Evolutionary conservation across 176 grass and related monocot genomes (phyloP).

Genomic region (Rhynchospora breviuscula): DNA sequence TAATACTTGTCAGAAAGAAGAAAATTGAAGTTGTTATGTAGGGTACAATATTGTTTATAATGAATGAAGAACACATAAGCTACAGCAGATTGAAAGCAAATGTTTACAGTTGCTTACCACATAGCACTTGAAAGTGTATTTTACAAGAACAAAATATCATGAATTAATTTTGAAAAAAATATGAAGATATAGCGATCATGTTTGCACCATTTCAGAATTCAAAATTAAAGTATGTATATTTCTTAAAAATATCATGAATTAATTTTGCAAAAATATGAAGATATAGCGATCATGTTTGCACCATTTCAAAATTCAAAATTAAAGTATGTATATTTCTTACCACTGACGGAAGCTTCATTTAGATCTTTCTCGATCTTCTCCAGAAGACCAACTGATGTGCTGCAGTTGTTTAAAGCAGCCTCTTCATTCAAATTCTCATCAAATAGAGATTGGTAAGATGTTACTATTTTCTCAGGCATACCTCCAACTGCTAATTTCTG

Average conservation of each 20-base stretch:
- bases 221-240: slow-evolving; percentile 26
- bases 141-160: not conserved
- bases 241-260: slow-evolving; percentile 23
- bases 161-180: not conserved
- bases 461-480: slow-evolving; percentile 87
- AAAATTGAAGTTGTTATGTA: not conserved
- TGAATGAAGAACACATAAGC: not conserved
- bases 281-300: not conserved
- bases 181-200: not conserved
- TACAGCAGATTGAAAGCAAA: not conserved
- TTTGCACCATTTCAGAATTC: not conserved
- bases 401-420: slow-evolving; percentile 63
- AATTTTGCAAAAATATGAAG: not conserved
- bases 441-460: slow-evolving; percentile 66
- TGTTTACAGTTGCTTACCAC: not conserved
- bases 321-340: slow-evolving; percentile 45
- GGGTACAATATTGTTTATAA: not conserved
- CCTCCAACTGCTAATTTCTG: slow-evolving; percentile 80
- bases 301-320: not conserved
- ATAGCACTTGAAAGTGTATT: not conserved
- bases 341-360: slow-evolving; percentile 48
- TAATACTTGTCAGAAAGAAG: not conserved
- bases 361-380: slow-evolving; percentile 73
- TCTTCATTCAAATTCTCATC: slow-evolving; percentile 80
- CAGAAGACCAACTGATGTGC: slow-evolving; percentile 44